These are phyloP conservation scores for Prinsepia uniflora DNA, from an alignment of 306 rosid genomes.

Conservation along the genomic window DNA sequence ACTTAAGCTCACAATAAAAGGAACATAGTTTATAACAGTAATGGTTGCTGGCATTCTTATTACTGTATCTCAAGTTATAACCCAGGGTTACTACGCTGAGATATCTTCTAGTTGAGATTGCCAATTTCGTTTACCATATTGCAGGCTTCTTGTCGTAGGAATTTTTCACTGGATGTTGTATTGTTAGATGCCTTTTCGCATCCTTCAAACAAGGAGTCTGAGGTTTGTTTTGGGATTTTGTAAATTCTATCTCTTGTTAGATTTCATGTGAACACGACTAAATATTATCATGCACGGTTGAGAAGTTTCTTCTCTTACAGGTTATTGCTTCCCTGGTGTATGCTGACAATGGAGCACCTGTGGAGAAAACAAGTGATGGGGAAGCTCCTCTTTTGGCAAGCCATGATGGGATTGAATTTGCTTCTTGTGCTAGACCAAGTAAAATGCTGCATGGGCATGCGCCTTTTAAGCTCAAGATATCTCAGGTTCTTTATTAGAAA, in stretches of 20 bases:
- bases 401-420: conserved; percentile 75
- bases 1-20: no score
- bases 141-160: conserved; percentile 94
- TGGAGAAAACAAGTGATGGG: conserved; percentile 70
- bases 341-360: conserved; percentile 62
- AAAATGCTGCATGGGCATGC: conserved; percentile 80
- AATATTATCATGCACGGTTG: conserved; percentile 18
- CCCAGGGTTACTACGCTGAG: conserved; percentile 7
- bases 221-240: conserved; percentile 47
- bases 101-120: conserved; percentile 26
- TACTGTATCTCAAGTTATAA: neutral
- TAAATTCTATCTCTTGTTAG: conserved; percentile 4
- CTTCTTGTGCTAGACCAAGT: conserved; percentile 63
- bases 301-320: conserved; percentile 36
- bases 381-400: conserved; percentile 85
- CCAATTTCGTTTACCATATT: conserved; percentile 33
- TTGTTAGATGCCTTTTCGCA: conserved; percentile 55
- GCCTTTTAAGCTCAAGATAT: conserved; percentile 89
- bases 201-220: conserved; percentile 56
- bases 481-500: conserved; percentile 57
- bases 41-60: neutral
- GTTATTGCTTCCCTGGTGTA: conserved; percentile 82
- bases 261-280: conserved; percentile 16
- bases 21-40: neutral
- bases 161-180: conserved; percentile 77